Percentiles rank a stretch among this genome's conserved stretches.
These are phyloP conservation scores for Pseudocercospora eumusae DNA, from an alignment of 2,329 filamentous ascomycete species.

Conservation along the genomic window DNA sequence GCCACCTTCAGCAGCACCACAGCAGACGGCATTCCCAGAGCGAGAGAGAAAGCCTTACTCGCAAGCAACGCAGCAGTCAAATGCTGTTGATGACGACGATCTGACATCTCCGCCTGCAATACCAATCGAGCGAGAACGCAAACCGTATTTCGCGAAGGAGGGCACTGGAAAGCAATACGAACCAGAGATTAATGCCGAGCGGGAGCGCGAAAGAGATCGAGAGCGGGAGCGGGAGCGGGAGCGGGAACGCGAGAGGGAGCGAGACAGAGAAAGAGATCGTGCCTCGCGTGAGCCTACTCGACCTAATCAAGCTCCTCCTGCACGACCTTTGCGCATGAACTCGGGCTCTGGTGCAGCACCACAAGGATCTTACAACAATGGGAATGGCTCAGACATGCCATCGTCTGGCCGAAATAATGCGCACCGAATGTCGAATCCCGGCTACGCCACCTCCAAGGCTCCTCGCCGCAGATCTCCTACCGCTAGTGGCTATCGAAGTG, in stretches of 20 bases:
- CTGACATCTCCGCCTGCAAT: slow-evolving; percentile 44
- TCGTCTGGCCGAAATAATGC: slow-evolving; percentile 22
- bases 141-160: slow-evolving; percentile 63
- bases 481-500: slow-evolving; percentile 30
- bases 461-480: slow-evolving; percentile 31
- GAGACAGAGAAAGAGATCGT: slow-evolving; percentile 24
- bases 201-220: slow-evolving; percentile 24
- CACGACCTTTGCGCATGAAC: slow-evolving; percentile 18
- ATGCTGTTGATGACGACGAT: slow-evolving; percentile 42
- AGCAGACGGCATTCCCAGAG: slow-evolving; percentile 38
- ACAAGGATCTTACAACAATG: slow-evolving; percentile 22
- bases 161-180: slow-evolving; percentile 60
- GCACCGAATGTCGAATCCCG: slow-evolving; percentile 27
- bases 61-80: slow-evolving; percentile 33
- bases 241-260: slow-evolving; percentile 19
- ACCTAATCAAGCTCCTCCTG: slow-evolving; percentile 13
- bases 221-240: slow-evolving; percentile 22
- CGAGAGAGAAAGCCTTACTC: slow-evolving; percentile 47
- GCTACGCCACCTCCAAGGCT: slow-evolving; percentile 23
- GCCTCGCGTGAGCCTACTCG: slow-evolving; percentile 23
- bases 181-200: slow-evolving; percentile 17
- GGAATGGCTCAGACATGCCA: slow-evolving; percentile 27
- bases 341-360: slow-evolving; percentile 21
- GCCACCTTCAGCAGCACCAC: slow-evolving; percentile 25
- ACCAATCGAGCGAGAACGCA: slow-evolving; percentile 65